These are phyloP conservation scores for Botrytis aclada DNA, from an alignment of 2,329 filamentous ascomycete genomes.

Conservation along the genomic window DNA sequence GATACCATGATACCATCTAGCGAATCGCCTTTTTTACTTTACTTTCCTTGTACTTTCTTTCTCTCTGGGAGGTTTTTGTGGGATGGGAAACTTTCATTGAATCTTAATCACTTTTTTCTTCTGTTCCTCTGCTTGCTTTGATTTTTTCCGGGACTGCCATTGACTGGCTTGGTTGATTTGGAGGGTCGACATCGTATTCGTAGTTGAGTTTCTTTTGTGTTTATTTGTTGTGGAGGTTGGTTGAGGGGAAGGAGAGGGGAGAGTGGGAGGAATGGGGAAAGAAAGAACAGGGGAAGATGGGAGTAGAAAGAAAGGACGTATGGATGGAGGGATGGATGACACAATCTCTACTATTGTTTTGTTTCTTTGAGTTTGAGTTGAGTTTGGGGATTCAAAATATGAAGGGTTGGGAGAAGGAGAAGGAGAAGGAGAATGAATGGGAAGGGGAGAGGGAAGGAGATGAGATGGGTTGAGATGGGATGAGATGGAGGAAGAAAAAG, in stretches of 20 bases:
- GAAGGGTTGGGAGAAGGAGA: too few relatives aligned
- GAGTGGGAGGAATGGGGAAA: neutral
- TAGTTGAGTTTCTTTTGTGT: slow-evolving; percentile 5
- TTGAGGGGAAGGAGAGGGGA: neutral
- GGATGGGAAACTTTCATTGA: neutral
- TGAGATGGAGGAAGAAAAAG: neutral
- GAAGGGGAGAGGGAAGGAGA: neutral
- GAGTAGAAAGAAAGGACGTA: too few relatives aligned
- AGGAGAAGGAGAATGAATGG: too few relatives aligned
- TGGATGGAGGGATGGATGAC: neutral
- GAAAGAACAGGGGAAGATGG: neutral
- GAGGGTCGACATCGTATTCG: neutral
- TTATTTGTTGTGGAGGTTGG: neutral
- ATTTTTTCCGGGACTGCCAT: neutral
- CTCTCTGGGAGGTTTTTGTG: neutral
- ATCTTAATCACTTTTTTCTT: slow-evolving; percentile 4
- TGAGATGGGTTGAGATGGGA: neutral
- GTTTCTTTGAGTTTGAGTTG: neutral
- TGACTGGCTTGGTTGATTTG: slow-evolving; percentile 6
- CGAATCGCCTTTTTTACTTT: slow-evolving; percentile 10
- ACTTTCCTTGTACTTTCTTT: neutral
- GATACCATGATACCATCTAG: slow-evolving; percentile 21
- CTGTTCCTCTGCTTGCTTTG: neutral
- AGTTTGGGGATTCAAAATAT: too few relatives aligned
- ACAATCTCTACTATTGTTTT: slow-evolving; percentile 2